Percentiles rank a stretch among this genome's conserved stretches.
These are phyloP conservation scores for Yamadazyma kitorensis DNA, from an alignment of 805 yeast species.

Conservation along the genomic window DNA sequence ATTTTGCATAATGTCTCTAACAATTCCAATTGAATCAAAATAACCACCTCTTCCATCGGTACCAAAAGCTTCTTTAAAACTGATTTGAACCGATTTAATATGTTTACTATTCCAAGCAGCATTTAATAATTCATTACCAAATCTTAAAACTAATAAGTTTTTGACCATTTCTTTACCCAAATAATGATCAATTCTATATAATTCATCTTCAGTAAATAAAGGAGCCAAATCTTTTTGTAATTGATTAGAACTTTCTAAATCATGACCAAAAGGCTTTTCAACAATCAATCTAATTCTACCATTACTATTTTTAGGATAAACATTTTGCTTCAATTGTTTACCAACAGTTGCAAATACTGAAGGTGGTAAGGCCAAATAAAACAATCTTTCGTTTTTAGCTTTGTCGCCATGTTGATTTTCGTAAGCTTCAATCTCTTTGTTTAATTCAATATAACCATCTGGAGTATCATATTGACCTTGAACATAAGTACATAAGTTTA, in stretches of 20 bases:
- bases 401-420: constrained; percentile 48
- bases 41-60: constrained; percentile 99
- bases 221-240: constrained; percentile 80
- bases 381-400: constrained; percentile 68
- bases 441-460: constrained; percentile 66
- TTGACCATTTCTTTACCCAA: constrained; percentile 98
- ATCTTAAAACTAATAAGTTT: constrained; percentile 83
- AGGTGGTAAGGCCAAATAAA: constrained; percentile 94
- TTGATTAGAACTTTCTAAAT: constrained; percentile 72
- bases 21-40: constrained; percentile 91
- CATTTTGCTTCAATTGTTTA: constrained; percentile 61
- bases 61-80: constrained; percentile 97
- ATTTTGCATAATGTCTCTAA: constrained; percentile 98
- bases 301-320: constrained; percentile 53
- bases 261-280: constrained; percentile 97
- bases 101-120: constrained; percentile 87
- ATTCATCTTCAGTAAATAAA: constrained; percentile 83
- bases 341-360: constrained; percentile 83
- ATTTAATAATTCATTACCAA: constrained; percentile 82
- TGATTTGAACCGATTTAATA: constrained; percentile 78
- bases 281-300: constrained; percentile 80
- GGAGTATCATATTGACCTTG: constrained; percentile 77
- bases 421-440: constrained; percentile 51
- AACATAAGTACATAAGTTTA: constrained; percentile 62
- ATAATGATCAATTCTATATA: constrained; percentile 95